Percentiles rank a stretch among this genome's conserved stretches.
Conservation (phyloP, 1,139 yeast genomes). For the Yamadazyma jaroonii region DNA sequence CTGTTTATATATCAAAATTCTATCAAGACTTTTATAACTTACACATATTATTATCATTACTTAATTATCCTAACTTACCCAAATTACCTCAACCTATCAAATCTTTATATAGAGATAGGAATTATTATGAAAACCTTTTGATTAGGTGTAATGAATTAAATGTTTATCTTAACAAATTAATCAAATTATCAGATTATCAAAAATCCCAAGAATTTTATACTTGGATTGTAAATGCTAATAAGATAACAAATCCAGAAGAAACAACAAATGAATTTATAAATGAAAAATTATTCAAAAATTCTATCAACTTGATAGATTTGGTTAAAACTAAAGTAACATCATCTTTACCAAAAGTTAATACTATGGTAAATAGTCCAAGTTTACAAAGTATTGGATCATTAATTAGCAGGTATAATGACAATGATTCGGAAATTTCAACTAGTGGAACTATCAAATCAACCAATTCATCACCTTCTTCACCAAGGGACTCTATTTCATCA, state of each 20-base stretch:
- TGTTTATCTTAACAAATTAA: conserved; percentile 28
- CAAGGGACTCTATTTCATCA: too few relatives aligned
- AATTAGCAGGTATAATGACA: conserved; percentile 18
- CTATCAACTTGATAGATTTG: conserved; percentile 21
- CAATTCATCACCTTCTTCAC: conserved; percentile 5
- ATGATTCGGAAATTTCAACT: background rate
- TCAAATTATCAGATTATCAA: conserved; percentile 15
- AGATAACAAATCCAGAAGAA: conserved; percentile 9
- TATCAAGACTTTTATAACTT: conserved; percentile 45
- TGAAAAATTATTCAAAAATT: conserved; percentile 20
- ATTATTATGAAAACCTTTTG: conserved; percentile 20
- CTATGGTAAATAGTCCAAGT: conserved; percentile 14
- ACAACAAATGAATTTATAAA: conserved; percentile 19
- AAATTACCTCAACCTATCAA: conserved; percentile 38
- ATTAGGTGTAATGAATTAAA: conserved; percentile 34
- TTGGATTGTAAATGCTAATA: conserved; percentile 14
- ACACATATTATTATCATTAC: conserved; percentile 23
- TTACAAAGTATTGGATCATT: conserved; percentile 23
- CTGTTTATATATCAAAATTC: conserved; percentile 31
- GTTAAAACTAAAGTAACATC: conserved; percentile 19
- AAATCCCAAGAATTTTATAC: conserved; percentile 16
- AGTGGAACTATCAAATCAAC: conserved; percentile 13
- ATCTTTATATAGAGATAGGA: conserved; percentile 14
- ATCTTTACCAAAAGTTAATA: conserved; percentile 19
- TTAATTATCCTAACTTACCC: conserved; percentile 24